Evolutionary conservation across 257 asterid species (phyloP).

Genomic region (Buddleja alternifolia): DNA sequence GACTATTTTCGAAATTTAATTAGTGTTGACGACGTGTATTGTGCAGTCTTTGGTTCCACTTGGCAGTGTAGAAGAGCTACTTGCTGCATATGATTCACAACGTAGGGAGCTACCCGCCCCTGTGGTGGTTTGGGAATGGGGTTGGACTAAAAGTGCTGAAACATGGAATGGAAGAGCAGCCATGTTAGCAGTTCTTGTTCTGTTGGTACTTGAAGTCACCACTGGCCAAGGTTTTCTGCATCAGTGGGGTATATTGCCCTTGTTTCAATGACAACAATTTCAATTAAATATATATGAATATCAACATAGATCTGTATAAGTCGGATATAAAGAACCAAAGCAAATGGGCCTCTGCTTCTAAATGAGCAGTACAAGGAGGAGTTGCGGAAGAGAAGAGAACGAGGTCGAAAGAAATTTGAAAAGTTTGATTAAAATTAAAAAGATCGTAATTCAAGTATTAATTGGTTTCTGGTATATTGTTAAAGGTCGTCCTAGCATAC

Average conservation of each 20-base stretch:
- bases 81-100: conserved; percentile 95
- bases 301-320: conserved; percentile 12
- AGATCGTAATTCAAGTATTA: conserved; percentile 2
- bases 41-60: conserved; percentile 95
- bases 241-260: conserved; percentile 90
- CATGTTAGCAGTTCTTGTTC: conserved; percentile 88
- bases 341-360: not conserved
- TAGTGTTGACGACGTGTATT: conserved; percentile 9
- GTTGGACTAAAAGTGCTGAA: conserved; percentile 99
- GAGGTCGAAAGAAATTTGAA: conserved; percentile 10
- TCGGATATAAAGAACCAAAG: conserved; percentile 13
- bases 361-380: conserved; percentile 9
- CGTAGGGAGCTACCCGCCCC: conserved; percentile 96
- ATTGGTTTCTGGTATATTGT: conserved; percentile 13
- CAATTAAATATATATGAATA: conserved; percentile 18
- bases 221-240: conserved; percentile 96
- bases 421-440: conserved; percentile 19
- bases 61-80: conserved; percentile 94
- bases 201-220: conserved; percentile 84
- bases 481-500: conserved; percentile 7
- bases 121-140: conserved; percentile 96
- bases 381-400: conserved; percentile 14
- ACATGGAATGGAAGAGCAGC: conserved; percentile 99
- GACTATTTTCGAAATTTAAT: conserved; percentile 7
- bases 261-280: conserved; percentile 44